Base-by-base conservation (phyloP, 352 stramenopile species). In the Globisporangium paddicum region DNA sequence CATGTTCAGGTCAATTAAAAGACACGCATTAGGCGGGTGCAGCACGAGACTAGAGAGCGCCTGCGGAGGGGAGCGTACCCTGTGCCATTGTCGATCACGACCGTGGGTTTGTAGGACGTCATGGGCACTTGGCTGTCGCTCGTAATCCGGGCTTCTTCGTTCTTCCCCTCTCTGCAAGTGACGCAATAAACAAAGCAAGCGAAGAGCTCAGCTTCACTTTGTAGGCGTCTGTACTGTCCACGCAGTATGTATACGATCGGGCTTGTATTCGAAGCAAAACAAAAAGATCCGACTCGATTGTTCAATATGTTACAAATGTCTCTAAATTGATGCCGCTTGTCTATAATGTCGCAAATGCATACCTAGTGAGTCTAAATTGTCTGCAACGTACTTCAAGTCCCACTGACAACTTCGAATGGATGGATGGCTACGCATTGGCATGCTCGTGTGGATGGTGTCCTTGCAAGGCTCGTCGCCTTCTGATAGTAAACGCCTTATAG, bases 1-100 rank as follows among this genome's bases (percentile, higher is more conserved):
- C 13, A 23, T 54, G 7, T 44, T 44, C 38, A 21, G 16, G 18
- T 21, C 38, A 9, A 21, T 44, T 44, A 18, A 44, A 44, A n/a
- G n/a, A n/a, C n/a, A n/a, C n/a, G n/a, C n/a, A n/a, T n/a, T n/a
- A n/a, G n/a, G n/a, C n/a, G n/a, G n/a, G 16, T 13, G 25, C 18
- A 26, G 18, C 18, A 47, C 41, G n/a, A 6, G 23, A 2, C 45
- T 25, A 11, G 11, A 23, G 13, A 21, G 14, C 25, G 16, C 38
- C 21, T 53, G 34, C 55, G 23, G 18, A 50, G 2, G 25, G n/a
- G 14, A 26, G 69, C 84, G 67, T 63, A 98, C 79, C 94, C 95
- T 8, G 95, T 98, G 65, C 95, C 95, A 88, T 98, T 98, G 75
- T 98, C 95, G 68, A 98, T 98, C 35, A 98, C 95, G 41, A 98